Conservation (phyloP, 1,284 basidiomycete genomes). For the Moesziomyces sp. region DNA sequence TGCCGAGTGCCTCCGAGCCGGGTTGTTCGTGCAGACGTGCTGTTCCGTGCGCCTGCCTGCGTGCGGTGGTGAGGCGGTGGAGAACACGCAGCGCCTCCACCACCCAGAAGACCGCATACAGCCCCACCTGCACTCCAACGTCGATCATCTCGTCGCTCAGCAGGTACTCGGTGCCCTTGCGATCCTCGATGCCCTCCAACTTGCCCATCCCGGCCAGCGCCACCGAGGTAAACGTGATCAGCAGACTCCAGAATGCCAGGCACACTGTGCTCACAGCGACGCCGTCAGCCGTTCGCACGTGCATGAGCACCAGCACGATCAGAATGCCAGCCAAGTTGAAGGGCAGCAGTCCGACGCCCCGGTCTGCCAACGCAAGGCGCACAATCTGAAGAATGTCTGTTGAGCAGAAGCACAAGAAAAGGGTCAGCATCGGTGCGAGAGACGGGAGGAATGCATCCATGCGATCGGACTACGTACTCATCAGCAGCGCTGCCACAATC, state of each 20-base stretch:
- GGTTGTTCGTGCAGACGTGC: conserved; percentile 11
- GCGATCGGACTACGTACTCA: conserved; percentile 43
- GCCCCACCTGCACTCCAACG: conserved; percentile 43
- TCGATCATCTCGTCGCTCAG: conserved; percentile 52
- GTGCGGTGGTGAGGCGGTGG: background rate
- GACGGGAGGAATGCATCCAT: background rate
- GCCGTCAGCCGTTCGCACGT: conserved; percentile 10
- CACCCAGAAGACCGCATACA: conserved; percentile 46
- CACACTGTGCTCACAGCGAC: conserved; percentile 17
- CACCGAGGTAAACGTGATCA: conserved; percentile 43
- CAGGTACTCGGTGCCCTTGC: conserved; percentile 46
- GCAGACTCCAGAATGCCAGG: conserved; percentile 43
- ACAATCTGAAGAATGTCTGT: conserved; percentile 56
- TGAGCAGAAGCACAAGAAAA: background rate
- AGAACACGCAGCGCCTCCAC: conserved; percentile 17
- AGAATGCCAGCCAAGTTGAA: conserved; percentile 52
- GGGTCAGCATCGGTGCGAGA: conserved; percentile 2
- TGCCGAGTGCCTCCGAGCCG: conserved; percentile 6
- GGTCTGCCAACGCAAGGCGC: conserved; percentile 50
- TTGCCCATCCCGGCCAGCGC: conserved; percentile 30
- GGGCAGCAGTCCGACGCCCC: conserved; percentile 49
- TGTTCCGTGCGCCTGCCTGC: conserved; percentile 4
- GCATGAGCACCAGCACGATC: conserved; percentile 47
- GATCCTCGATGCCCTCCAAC: conserved; percentile 37
- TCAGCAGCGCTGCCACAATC: conserved; percentile 44